Evolutionary conservation across 768 basidiomycete species (phyloP).

Genomic region (Boletus coccyginus): DNA sequence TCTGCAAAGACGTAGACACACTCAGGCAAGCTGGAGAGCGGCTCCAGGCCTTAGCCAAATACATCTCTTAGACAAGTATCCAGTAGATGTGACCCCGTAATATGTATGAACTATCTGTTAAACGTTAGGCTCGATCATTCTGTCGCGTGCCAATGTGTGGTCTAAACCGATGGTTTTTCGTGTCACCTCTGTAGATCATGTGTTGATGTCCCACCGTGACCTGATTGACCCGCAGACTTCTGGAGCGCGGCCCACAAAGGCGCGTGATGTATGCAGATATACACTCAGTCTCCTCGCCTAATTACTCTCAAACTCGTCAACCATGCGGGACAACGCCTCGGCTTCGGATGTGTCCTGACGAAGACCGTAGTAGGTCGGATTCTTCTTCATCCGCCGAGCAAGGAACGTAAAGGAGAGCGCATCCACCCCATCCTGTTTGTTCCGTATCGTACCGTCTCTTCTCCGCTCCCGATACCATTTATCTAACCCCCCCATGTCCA

Average conservation of each 20-base stretch:
- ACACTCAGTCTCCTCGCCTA: not conserved
- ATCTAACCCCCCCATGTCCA: constrained; percentile 47
- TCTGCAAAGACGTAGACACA: constrained; percentile 93
- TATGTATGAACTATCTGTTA: not conserved
- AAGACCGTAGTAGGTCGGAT: constrained; percentile 84
- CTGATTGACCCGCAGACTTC: too few species aligned
- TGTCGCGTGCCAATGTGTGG: not conserved
- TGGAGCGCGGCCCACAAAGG: too few species aligned
- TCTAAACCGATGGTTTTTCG: not conserved
- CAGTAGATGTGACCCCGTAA: not conserved
- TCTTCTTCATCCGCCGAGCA: constrained; percentile 62
- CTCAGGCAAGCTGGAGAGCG: constrained; percentile 78
- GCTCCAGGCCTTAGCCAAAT: constrained; percentile 72
- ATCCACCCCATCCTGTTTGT: constrained; percentile 72
- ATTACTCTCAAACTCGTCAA: constrained; percentile 46
- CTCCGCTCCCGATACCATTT: constrained; percentile 46
- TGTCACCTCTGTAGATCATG: not conserved
- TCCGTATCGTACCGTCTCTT: constrained; percentile 37
- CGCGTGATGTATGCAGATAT: not conserved
- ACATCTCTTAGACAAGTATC: constrained; percentile 33
- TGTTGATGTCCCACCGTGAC: too few species aligned
- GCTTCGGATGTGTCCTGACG: constrained; percentile 37
- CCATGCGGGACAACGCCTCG: constrained; percentile 65
- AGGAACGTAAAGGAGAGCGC: constrained; percentile 81
- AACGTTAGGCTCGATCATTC: not conserved